Evolutionary conservation across 768 basidiomycete species (phyloP), one percentile per base, ranked within the genome.

Genomic region (Neoboletus magnificus): DNA sequence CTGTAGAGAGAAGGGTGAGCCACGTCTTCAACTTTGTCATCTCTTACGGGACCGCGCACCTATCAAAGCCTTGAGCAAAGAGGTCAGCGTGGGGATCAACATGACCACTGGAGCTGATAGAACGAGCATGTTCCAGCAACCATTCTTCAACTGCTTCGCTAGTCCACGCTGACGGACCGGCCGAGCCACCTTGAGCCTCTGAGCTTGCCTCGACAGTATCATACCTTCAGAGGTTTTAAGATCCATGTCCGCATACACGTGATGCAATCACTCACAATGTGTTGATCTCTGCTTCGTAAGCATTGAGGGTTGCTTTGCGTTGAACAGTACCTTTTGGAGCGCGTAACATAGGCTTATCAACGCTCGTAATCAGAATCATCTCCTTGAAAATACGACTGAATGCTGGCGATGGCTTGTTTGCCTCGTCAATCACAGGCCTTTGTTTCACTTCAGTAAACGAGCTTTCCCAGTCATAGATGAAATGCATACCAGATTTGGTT

Each of bases 371-470:
- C n/a, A 82, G 36, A 43, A 83, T 80, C 80, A 82, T 77, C 60
- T 83, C 78, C 64, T 79, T 79, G 65, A 77, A 79, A 8, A 80
- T 72, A 7, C 75, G 69, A 52, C 76, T 77, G 55, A 76, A 78
- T 0, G 73, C 67, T 0, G 79, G 79, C 0, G 77, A 70, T 2
- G 59, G 54, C 11, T 60, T 64, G 44, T 80, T 81, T 1, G 78
- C 79, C 39, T 78, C 73, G n/a, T 78, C 77, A 1, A 81, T 72
- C 20, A 58, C 48, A 0, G 74, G 69, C 74, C 76, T 79, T 37
- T 36, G 11, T 13, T 35, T 37, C 7, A 7, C 18, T 13, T 42
- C 12, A 20, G 44, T 51, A 27, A 32, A 25, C 16, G 5, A 23
- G 23, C 9, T 8, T 47, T 0, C 20, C 15, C 7, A 13, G 2